A percentile compares a stretch with the other conserved stretches of the same genome.
These are phyloP conservation scores for Lipomyces spencermartinsiae DNA, from an alignment of 805 yeast species.

Conservation along the genomic window DNA sequence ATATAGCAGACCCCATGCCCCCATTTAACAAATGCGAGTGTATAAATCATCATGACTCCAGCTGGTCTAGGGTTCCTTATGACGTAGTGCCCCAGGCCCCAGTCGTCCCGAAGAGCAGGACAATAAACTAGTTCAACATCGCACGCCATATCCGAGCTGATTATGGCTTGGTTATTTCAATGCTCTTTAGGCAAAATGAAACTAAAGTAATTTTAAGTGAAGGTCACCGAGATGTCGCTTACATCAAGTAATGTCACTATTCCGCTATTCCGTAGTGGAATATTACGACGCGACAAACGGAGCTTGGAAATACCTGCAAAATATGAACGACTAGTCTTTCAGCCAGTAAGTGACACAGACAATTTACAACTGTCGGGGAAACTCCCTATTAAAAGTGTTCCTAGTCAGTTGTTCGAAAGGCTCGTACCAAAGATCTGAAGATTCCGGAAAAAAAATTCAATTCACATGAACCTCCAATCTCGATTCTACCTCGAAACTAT, in stretches of 20 bases:
- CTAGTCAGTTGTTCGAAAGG: constrained; percentile 2
- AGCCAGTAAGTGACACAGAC: not conserved
- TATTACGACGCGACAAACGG: constrained; percentile 1
- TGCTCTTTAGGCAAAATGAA: not conserved
- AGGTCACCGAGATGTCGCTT: not conserved
- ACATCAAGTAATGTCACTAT: not conserved
- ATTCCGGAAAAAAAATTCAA: not conserved
- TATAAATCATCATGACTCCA: not conserved
- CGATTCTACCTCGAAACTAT: not conserved
- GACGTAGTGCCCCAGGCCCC: not conserved
- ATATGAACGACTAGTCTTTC: not conserved
- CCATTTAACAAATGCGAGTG: not conserved
- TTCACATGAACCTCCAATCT: not conserved
- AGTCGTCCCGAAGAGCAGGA: no score
- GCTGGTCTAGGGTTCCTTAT: not conserved
- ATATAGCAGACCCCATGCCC: not conserved
- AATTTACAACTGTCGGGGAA: not conserved
- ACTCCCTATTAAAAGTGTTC: not conserved
- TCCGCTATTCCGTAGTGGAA: not conserved
- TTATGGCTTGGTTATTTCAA: not conserved
- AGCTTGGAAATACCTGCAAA: not conserved
- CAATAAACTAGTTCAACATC: no score
- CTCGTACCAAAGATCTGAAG: not conserved
- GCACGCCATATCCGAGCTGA: not conserved
- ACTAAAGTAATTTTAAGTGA: not conserved